Evolutionary conservation across 768 basidiomycete genomes (phyloP).

Genomic region (Ramaria sp.): DNA sequence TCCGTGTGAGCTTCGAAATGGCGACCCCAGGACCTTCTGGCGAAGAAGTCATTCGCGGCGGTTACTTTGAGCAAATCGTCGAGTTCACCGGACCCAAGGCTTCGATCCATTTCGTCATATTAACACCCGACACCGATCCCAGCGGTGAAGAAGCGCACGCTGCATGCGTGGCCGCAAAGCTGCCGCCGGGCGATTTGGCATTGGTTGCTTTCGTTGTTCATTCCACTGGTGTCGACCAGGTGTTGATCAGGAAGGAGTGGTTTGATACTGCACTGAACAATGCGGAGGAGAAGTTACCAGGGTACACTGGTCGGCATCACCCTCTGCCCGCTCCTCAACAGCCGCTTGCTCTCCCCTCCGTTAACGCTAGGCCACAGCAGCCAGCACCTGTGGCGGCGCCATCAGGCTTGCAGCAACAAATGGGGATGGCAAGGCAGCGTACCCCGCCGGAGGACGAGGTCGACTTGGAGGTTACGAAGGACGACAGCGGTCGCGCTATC

Average conservation of each 20-base stretch:
- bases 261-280: conserved; percentile 55
- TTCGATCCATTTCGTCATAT: conserved; percentile 82
- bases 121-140: conserved; percentile 77
- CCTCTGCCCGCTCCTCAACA: conserved; percentile 12
- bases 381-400: conserved; percentile 17
- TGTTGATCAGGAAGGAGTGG: conserved; percentile 80
- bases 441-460: conserved; percentile 70
- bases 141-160: conserved; percentile 75
- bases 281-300: conserved; percentile 53
- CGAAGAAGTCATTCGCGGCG: conserved; percentile 46
- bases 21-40: conserved; percentile 39
- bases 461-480: conserved; percentile 52
- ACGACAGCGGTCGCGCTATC: conserved; percentile 38
- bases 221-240: conserved; percentile 79
- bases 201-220: conserved; percentile 86
- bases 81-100: conserved; percentile 79
- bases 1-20: conserved; percentile 60
- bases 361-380: conserved; percentile 11
- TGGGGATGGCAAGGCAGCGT: conserved; percentile 34
- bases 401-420: conserved; percentile 17
- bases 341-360: conserved; percentile 15
- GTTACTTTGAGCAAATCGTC: conserved; percentile 70
- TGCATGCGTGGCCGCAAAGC: conserved; percentile 74
- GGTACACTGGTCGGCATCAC: conserved; percentile 27
- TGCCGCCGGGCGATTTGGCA: conserved; percentile 64